phyloP scores from a whole-genome alignment of 106 monocot species.

The Gastrodia elata region DNA sequence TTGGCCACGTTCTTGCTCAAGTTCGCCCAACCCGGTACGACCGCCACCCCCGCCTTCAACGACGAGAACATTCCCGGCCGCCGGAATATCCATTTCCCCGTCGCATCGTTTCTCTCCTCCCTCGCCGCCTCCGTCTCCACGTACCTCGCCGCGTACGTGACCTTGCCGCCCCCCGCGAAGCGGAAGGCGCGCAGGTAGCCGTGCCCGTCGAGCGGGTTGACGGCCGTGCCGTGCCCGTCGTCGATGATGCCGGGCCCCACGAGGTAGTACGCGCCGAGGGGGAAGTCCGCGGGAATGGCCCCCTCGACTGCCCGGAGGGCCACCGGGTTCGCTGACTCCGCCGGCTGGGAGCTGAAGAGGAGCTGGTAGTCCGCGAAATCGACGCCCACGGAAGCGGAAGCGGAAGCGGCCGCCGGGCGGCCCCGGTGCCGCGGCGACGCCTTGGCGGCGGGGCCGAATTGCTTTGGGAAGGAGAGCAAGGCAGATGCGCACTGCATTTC shows the following conservation, averaged over 20 bases:
- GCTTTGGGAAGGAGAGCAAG: too few species aligned
- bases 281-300: conserved; percentile 39
- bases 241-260: conserved; percentile 66
- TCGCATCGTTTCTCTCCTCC: conserved; percentile 39
- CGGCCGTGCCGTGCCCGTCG: conserved; percentile 79
- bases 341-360: conserved; percentile 66
- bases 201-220: conserved; percentile 88
- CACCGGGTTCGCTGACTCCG: conserved; percentile 35
- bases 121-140: conserved; percentile 49
- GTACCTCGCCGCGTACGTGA: conserved; percentile 60
- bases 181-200: conserved; percentile 82
- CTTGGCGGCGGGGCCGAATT: too few species aligned
- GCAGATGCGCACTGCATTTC: too few species aligned
- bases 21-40: conserved; percentile 38
- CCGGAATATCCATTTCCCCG: conserved; percentile 47
- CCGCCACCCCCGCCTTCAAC: conserved; percentile 13
- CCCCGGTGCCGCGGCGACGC: too few species aligned
- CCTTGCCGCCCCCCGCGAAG: conserved; percentile 24
- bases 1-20: conserved; percentile 92
- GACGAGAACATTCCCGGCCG: conserved; percentile 79
- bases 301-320: conserved; percentile 33
- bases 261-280: conserved; percentile 47
- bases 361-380: conserved; percentile 72
- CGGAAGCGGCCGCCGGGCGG: too few species aligned
- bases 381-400: conserved; percentile 15